Percentiles rank a stretch among this genome's conserved stretches.
Evolutionary conservation across 371 early-diverging fungal genomes (phyloP).

Genomic region (Haplosporangium sp.): DNA sequence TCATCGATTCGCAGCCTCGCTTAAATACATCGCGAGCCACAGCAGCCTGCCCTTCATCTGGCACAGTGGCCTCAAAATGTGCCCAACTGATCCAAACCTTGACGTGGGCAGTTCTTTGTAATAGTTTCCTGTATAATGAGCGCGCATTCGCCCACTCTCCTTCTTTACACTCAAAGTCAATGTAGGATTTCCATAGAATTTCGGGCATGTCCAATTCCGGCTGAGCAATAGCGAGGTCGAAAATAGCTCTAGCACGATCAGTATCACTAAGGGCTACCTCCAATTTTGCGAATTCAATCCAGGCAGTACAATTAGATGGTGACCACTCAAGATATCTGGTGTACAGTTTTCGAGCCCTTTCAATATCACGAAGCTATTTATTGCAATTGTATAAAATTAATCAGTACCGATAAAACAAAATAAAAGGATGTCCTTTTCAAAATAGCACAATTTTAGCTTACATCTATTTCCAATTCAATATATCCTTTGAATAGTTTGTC

Average conservation of each 20-base stretch:
- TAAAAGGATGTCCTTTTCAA: no score
- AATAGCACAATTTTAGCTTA: slow-evolving; percentile 15
- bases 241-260: slow-evolving; percentile 90
- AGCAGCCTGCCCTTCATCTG: slow-evolving; percentile 62
- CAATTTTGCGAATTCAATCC: slow-evolving; percentile 95
- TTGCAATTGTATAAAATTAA: background rate
- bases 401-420: background rate
- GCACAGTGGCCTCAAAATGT: slow-evolving; percentile 84
- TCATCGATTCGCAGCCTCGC: slow-evolving; percentile 77
- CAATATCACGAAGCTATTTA: slow-evolving; percentile 87
- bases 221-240: slow-evolving; percentile 90
- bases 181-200: slow-evolving; percentile 96
- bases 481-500: slow-evolving; percentile 93
- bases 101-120: slow-evolving; percentile 92
- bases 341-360: slow-evolving; percentile 92
- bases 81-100: slow-evolving; percentile 98
- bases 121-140: slow-evolving; percentile 84
- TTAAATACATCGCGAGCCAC: slow-evolving; percentile 83
- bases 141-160: slow-evolving; percentile 85
- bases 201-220: slow-evolving; percentile 95
- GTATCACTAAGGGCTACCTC: slow-evolving; percentile 88
- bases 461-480: slow-evolving; percentile 93
- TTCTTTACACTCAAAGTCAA: slow-evolving; percentile 93
- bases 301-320: slow-evolving; percentile 87
- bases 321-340: slow-evolving; percentile 89